Conservation (phyloP, 495 filamentous ascomycete genomes). For the Aspergillus homomorphus region DNA sequence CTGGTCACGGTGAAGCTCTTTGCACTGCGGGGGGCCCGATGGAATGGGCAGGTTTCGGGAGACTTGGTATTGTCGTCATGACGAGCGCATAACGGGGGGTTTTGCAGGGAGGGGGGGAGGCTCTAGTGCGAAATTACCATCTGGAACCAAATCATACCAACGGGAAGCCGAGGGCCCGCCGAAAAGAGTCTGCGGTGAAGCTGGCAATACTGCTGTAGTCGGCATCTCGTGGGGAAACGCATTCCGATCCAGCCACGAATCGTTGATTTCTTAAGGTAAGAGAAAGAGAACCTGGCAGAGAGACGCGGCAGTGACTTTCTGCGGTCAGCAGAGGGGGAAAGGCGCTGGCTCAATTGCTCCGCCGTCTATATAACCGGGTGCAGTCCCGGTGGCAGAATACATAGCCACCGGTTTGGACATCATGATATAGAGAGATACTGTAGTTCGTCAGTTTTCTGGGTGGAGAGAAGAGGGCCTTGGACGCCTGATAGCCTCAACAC, state of each 20-base stretch:
- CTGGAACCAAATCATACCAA: conserved; percentile 2
- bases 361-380: background rate
- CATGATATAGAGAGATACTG: background rate
- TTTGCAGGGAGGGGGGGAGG: background rate
- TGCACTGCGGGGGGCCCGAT: conserved; percentile 25
- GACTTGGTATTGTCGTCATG: background rate
- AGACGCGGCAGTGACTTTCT: background rate
- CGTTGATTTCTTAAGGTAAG: conserved; percentile 4
- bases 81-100: conserved; percentile 3
- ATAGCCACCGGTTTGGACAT: background rate
- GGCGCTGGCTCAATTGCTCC: background rate
- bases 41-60: background rate
- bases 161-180: conserved; percentile 17
- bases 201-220: background rate
- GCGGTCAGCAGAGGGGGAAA: background rate
- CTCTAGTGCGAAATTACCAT: conserved; percentile 4
- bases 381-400: background rate
- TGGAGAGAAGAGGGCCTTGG: too few relatives aligned
- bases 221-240: conserved; percentile 16
- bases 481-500: too few relatives aligned
- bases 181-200: conserved; percentile 46
- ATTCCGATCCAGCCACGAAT: conserved; percentile 15
- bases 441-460: background rate
- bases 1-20: conserved; percentile 33
- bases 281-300: background rate